Evolutionary conservation across 148 eudicot genomes (phyloP).

Genomic region (Rhododendron simsii): DNA sequence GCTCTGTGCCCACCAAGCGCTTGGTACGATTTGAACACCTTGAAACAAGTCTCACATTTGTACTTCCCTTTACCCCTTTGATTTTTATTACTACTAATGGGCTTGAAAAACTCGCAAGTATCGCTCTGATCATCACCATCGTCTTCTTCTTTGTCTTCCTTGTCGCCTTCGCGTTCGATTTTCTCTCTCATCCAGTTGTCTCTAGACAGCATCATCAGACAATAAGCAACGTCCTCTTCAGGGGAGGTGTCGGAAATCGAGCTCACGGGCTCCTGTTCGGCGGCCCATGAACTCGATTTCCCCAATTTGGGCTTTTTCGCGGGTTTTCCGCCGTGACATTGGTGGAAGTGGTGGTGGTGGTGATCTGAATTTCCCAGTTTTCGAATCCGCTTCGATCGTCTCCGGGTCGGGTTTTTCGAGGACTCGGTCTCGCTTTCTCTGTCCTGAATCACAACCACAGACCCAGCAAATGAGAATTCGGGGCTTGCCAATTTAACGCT

Average conservation of each 20-base stretch:
- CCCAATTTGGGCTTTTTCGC: not conserved
- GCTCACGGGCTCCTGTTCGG: constrained; percentile 26
- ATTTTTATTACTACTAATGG: not conserved
- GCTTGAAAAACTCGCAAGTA: not conserved
- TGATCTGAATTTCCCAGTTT: constrained; percentile 17
- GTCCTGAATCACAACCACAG: constrained; percentile 24
- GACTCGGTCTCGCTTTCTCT: constrained; percentile 62
- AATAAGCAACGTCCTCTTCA: constrained; percentile 70
- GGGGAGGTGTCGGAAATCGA: constrained; percentile 51
- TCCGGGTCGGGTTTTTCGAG: constrained; percentile 27
- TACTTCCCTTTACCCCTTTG: constrained; percentile 21
- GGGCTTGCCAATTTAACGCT: constrained; percentile 27
- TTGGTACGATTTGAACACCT: constrained; percentile 60
- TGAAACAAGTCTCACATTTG: constrained; percentile 60
- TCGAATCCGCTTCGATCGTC: constrained; percentile 40
- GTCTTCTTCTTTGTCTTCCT: constrained; percentile 3
- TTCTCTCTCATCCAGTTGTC: constrained; percentile 42
- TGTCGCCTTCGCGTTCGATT: not conserved
- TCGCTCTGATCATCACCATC: constrained; percentile 4
- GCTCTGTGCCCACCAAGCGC: constrained; percentile 85
- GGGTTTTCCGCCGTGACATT: not conserved
- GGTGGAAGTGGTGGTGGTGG: not conserved
- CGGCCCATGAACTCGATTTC: not conserved
- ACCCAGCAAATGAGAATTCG: constrained; percentile 11
- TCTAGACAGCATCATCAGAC: constrained; percentile 68